Evolutionary conservation across 805 yeast species (phyloP).

Genomic region (Ogataea trehaloabstinens): DNA sequence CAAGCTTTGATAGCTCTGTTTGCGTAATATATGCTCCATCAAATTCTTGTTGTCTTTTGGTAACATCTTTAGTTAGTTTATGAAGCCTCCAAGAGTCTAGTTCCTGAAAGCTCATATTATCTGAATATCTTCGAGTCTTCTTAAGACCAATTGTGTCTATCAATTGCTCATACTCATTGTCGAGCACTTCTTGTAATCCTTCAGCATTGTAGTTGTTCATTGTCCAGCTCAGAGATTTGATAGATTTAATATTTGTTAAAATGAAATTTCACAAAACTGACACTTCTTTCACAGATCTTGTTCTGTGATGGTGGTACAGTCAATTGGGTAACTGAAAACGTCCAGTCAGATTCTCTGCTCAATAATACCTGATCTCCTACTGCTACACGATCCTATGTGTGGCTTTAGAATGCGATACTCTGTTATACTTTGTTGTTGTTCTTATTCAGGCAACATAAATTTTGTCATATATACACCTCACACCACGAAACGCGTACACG

Average conservation of each 20-base stretch:
- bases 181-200: background rate
- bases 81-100: constrained; percentile 39
- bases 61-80: constrained; percentile 31
- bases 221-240: background rate
- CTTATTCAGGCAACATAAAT: no score
- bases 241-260: no score
- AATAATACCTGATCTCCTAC: no score
- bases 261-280: no score
- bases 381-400: no score
- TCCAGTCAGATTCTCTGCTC: no score
- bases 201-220: background rate
- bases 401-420: no score
- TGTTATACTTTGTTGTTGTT: no score
- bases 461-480: no score
- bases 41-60: constrained; percentile 23
- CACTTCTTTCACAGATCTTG: no score
- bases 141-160: constrained; percentile 22
- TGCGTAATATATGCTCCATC: constrained; percentile 27
- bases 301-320: no score
- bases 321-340: no score
- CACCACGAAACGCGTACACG: background rate
- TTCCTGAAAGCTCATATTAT: constrained; percentile 28
- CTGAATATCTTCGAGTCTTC: constrained; percentile 14
- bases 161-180: constrained; percentile 27
- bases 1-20: constrained; percentile 38